These are phyloP conservation scores for Azolla pinnata DNA, from an alignment of 75 land plant genomes.

Conservation along the genomic window DNA sequence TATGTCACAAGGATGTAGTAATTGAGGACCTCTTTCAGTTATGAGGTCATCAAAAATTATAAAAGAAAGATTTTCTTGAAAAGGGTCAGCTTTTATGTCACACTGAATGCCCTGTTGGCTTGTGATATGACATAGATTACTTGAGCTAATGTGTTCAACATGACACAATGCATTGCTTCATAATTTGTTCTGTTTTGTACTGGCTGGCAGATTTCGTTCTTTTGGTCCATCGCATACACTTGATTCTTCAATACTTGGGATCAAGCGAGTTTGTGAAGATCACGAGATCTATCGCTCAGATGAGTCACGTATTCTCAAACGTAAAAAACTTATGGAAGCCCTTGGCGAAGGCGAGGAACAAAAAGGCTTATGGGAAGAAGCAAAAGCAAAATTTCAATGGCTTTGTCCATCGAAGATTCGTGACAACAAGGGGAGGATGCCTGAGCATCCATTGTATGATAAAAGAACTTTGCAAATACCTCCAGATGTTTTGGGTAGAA, in stretches of 20 bases:
- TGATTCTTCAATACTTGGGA: slow-evolving; percentile 39
- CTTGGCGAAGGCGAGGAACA: slow-evolving; percentile 17
- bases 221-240: background rate
- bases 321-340: slow-evolving; percentile 38
- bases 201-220: background rate
- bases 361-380: slow-evolving; percentile 34
- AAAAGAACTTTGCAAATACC: slow-evolving; percentile 78
- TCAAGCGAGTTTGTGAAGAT: slow-evolving; percentile 62
- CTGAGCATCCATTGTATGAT: slow-evolving; percentile 65
- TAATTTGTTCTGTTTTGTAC: no score
- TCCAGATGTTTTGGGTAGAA: slow-evolving; percentile 54
- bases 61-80: no score
- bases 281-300: slow-evolving; percentile 4
- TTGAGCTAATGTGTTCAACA: no score
- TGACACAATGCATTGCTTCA: no score
- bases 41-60: no score
- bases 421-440: slow-evolving; percentile 64
- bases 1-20: no score
- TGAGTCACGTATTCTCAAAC: slow-evolving; percentile 30
- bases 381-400: slow-evolving; percentile 73
- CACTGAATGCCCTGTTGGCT: no score
- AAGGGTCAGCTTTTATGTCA: no score
- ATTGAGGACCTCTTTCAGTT: no score
- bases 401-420: slow-evolving; percentile 50
- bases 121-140: no score